Percentiles rank a stretch among this genome's conserved stretches.
These are phyloP conservation scores for Aspergillus vadensis DNA, from an alignment of 2,329 filamentous ascomycete genomes.

Conservation along the genomic window DNA sequence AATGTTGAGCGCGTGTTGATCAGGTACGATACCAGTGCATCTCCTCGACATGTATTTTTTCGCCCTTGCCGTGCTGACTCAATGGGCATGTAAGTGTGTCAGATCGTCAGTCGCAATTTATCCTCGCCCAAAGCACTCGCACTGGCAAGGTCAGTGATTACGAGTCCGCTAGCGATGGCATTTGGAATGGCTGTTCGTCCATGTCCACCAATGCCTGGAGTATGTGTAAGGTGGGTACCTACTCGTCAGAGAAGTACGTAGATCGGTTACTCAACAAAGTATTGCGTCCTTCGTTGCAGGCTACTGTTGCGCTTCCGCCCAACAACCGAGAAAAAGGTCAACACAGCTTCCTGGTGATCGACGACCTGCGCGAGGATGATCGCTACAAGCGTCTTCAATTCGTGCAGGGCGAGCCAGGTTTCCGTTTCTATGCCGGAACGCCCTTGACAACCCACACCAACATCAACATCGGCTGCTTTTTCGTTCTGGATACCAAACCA, in stretches of 20 bases:
- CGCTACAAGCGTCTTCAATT: conserved; percentile 41
- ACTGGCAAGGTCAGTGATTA: conserved; percentile 36
- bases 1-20: conserved; percentile 43
- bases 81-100: conserved; percentile 40
- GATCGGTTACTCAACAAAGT: conserved; percentile 1
- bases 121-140: conserved; percentile 54
- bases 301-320: conserved; percentile 37
- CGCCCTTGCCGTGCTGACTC: neutral
- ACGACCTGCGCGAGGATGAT: conserved; percentile 43
- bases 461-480: conserved; percentile 62
- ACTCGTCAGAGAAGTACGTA: neutral
- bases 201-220: conserved; percentile 37
- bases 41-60: neutral
- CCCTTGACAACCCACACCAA: conserved; percentile 62
- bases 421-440: conserved; percentile 60
- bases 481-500: conserved; percentile 60
- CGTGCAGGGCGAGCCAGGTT: conserved; percentile 36
- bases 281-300: conserved; percentile 26
- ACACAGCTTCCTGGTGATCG: conserved; percentile 37
- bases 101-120: conserved; percentile 52
- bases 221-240: conserved; percentile 37
- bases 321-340: conserved; percentile 25
- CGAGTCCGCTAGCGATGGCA: conserved; percentile 33
- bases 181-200: conserved; percentile 36
- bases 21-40: conserved; percentile 26